Evolutionary conservation across 495 filamentous ascomycete species (phyloP), one percentile per base, ranked within the genome.

Genomic region (Trichoderma orchidacearum): DNA sequence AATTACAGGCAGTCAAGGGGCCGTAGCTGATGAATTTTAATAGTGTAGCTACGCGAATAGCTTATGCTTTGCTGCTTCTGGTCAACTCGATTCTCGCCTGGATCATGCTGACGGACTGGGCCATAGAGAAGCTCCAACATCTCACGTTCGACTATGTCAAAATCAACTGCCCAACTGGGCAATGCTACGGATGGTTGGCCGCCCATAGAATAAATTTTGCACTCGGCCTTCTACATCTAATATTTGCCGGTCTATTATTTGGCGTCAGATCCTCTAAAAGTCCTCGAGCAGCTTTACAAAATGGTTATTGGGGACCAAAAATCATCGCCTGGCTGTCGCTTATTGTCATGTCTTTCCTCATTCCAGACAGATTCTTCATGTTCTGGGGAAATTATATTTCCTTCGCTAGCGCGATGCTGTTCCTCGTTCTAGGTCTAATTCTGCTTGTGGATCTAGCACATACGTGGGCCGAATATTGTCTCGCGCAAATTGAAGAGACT

Each of bases 61-160:
- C 87, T 65, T 98, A 97, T 71, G 93, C 94, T 61, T 82, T 96
- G 66, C 86, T 98, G 63, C 89, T 98, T 55, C 80, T 97, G 60
- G 70, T 96, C 73, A 97, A 98, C 80, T 95, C 90, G 50, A 95
- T 96, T 59, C 67, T 95, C 50, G 92, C 94, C 29, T 98, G 93
- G 93, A 87, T 98, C 31, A 95, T 97, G 90, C 91, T 97, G 78
- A 97, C 93, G 8, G 89, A 90, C 58, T 98, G 94, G 93, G 93
- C 93, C 15, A 85, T 96, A 68, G 90, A 95, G 63, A 96, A 96
- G 65, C 75, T 98, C 9, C 84, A 96, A 66, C 81, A 92, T 60
- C 70, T 97, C 51, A 92, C 90, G 29, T 75, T 98, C 52, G 90
- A 97, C 71, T 96, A 96, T 66, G 90, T 98, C 72, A 86, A 86